Evolutionary conservation across 495 filamentous ascomycete genomes (phyloP), one percentile per base, ranked within the genome.

Genomic region (Delitschia confertaspora): DNA sequence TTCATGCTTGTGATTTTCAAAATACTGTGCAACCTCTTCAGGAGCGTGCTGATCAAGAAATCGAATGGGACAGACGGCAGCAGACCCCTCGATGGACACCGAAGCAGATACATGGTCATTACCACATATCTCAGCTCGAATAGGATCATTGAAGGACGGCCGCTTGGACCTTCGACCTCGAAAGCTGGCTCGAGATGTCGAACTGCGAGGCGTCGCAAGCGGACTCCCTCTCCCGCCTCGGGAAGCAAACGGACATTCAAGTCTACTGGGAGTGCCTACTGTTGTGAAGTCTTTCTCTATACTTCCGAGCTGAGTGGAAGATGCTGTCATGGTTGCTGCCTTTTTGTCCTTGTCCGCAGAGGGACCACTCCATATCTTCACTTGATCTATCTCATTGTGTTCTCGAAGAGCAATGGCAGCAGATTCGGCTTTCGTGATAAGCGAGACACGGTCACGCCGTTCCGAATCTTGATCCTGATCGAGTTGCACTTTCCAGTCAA

Each of bases 1-100:
- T 51, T 93, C 83, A 55, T 95, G 87, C 60, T 93, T 94, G 66
- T 95, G 88, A 17, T 75, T 81, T 60, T 93, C 83, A 41, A 95
- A 81, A 56, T 93, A 95, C 47, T 78, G 70, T 11, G 87, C 88
- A 34, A 95, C 78, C 60, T 95, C 88, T 67, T 93, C 85, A 1
- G 88, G 86, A 1, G 84, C 84, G 59, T 93, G 85, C 60, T 93
- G 79, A 56, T 93, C 79, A 48, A 95, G 65, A 59, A 80, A 93
- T 24, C 88, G 81, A 48, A 95, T 95, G 1, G 88, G 88, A 62
- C 88, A 95, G 17, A 64, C 59, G 10, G 56, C 58, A 8, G 47
- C 47, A 5, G 61, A 59, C 4, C 44, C 40, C 14, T 51, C 45
- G 31, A 43, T 65, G 9, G 69, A 64, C 13, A 39, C 69, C n/a